phyloP scores from a whole-genome alignment of 257 asterid genomes.

The Misopates orontium region DNA sequence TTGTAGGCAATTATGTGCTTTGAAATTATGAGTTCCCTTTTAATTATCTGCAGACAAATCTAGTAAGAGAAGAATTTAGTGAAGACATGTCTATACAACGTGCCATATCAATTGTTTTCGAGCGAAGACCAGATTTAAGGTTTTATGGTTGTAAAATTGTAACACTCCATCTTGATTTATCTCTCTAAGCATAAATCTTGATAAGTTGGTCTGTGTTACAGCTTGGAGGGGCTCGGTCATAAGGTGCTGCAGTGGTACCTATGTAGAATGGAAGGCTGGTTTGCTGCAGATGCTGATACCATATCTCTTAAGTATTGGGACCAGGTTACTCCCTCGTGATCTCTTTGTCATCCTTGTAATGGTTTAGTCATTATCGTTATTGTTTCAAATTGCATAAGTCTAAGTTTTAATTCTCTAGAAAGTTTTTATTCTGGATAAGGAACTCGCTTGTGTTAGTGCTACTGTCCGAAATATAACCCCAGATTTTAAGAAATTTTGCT shows the following conservation, averaged over 20 bases:
- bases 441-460: no score
- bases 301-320: slow-evolving; percentile 94
- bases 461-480: no score
- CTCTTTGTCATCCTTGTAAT: background rate
- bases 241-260: slow-evolving; percentile 96
- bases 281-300: slow-evolving; percentile 97
- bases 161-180: no score
- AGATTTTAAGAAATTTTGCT: no score
- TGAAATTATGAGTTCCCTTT: background rate
- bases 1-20: background rate
- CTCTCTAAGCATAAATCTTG: no score
- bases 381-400: no score
- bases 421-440: no score
- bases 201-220: no score
- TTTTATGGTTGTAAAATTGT: background rate
- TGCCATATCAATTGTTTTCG: slow-evolving; percentile 79
- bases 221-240: slow-evolving; percentile 65
- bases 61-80: slow-evolving; percentile 62
- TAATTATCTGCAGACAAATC: slow-evolving; percentile 57
- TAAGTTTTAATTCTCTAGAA: no score
- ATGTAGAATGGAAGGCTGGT: slow-evolving; percentile 98
- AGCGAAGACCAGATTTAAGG: slow-evolving; percentile 90
- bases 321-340: slow-evolving; percentile 50
- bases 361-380: no score
- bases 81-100: slow-evolving; percentile 81